phyloP scores from a whole-genome alignment of 208 protist genomes.

The Vickermania spadyakhi region DNA sequence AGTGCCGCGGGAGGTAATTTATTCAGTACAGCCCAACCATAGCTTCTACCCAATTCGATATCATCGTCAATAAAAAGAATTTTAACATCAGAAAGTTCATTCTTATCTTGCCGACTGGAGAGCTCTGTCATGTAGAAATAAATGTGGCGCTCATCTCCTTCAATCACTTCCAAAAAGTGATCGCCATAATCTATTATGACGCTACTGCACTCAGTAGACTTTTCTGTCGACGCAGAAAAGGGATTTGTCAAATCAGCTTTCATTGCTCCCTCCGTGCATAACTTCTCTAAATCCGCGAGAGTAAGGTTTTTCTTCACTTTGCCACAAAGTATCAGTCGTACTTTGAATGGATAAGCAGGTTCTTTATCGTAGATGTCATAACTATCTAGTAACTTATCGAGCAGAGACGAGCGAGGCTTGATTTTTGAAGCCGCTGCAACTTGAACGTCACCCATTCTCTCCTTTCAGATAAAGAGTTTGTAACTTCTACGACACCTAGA shows the following conservation, averaged over 20 bases:
- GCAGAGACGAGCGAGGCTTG: conserved; percentile 11
- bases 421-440: neutral
- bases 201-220: conserved; percentile 2
- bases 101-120: conserved; percentile 7
- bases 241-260: conserved; percentile 12
- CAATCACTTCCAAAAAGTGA: conserved; percentile 49
- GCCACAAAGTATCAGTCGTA: conserved; percentile 34
- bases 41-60: conserved; percentile 10
- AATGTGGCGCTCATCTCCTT: conserved; percentile 54
- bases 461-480: no score
- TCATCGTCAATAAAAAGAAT: conserved; percentile 70
- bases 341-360: conserved; percentile 34
- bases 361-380: conserved; percentile 21
- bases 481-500: no score
- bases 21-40: conserved; percentile 25
- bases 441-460: neutral
- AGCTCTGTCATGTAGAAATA: conserved; percentile 32
- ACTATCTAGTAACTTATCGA: conserved; percentile 38
- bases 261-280: conserved; percentile 8
- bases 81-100: conserved; percentile 15
- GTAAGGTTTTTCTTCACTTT: conserved; percentile 13
- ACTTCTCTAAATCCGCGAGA: conserved; percentile 11
- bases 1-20: conserved; percentile 40
- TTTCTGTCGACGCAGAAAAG: conserved; percentile 7
- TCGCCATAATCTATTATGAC: conserved; percentile 59